Conservation (phyloP, 2,329 filamentous ascomycete species). For the Paraphaeosphaeria minitans region DNA sequence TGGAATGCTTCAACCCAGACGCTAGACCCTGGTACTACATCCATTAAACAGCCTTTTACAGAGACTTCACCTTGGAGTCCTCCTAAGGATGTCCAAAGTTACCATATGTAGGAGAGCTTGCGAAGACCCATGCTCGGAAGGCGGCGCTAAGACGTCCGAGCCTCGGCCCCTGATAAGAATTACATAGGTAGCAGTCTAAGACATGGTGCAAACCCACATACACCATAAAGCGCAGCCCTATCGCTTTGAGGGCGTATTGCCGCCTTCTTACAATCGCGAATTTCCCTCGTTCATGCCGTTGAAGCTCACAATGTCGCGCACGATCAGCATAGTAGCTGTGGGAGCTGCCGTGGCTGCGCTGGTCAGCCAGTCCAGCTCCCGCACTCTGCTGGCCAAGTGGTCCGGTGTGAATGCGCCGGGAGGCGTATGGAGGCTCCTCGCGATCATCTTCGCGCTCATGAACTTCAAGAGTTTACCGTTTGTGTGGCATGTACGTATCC, state of each 20-base stretch:
- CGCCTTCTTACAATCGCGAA: not conserved
- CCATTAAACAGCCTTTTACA: not conserved
- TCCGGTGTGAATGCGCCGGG: constrained; percentile 37
- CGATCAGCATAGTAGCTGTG: constrained; percentile 5
- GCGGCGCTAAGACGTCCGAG: constrained; percentile 3
- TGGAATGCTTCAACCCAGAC: not conserved
- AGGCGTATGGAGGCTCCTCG: constrained; percentile 42
- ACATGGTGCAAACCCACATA: not conserved
- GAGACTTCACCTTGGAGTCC: not conserved
- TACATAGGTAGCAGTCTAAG: not conserved
- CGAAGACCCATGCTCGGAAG: constrained; percentile 3
- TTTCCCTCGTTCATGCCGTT: not conserved
- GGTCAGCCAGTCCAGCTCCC: constrained; percentile 1
- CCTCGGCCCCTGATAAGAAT: constrained; percentile 11
- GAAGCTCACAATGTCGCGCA: constrained; percentile 6
- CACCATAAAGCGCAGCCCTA: not conserved
- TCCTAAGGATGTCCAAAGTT: not conserved
- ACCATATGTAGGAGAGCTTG: constrained; percentile 1
- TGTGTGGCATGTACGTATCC: constrained; percentile 72
- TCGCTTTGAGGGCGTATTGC: not conserved
- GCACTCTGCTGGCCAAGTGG: constrained; percentile 7
- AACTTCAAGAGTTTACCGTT: constrained; percentile 79
- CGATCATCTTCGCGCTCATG: constrained; percentile 45
- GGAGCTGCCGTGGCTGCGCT: constrained; percentile 8
- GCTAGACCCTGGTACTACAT: not conserved